Evolutionary conservation across 768 basidiomycete genomes (phyloP).

Genomic region (Collybia sordida): DNA sequence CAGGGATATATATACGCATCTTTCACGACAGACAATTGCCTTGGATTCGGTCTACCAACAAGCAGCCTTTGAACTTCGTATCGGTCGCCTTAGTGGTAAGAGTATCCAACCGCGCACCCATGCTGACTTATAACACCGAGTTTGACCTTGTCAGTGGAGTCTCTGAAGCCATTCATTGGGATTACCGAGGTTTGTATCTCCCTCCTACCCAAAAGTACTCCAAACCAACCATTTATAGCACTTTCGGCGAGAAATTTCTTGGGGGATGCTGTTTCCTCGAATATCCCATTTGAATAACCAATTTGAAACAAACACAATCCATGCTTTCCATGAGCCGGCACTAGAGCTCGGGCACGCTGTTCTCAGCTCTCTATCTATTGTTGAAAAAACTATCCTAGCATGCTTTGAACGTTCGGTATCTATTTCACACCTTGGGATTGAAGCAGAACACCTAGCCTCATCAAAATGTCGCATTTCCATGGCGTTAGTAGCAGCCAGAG

Average conservation of each 20-base stretch:
- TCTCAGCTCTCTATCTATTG: conserved; percentile 29
- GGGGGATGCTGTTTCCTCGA: conserved; percentile 32
- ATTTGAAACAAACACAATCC: conserved; percentile 10
- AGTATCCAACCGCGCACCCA: background rate
- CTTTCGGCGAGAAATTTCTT: conserved; percentile 42
- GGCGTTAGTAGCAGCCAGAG: conserved; percentile 22
- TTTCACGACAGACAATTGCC: conserved; percentile 34
- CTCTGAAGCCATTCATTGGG: conserved; percentile 40
- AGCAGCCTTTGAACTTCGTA: conserved; percentile 44
- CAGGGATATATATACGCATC: conserved; percentile 15
- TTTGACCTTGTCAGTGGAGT: conserved; percentile 27
- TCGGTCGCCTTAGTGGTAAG: conserved; percentile 43
- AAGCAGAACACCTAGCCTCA: conserved; percentile 11
- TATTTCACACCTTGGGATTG: conserved; percentile 1
- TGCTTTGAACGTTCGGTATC: conserved; percentile 21
- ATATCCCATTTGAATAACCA: conserved; percentile 1
- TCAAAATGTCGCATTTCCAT: conserved; percentile 20
- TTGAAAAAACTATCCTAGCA: conserved; percentile 30
- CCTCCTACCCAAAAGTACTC: no score
- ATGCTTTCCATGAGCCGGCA: conserved; percentile 23
- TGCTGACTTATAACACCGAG: conserved; percentile 2
- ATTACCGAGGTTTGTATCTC: conserved; percentile 32
- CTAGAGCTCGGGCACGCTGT: conserved; percentile 33
- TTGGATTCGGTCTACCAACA: conserved; percentile 42
- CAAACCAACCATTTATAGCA: conserved; percentile 19